Percentiles rank a stretch among this genome's conserved stretches.
Evolutionary conservation across 352 stramenopile species (phyloP).

Genomic region (Phytopythium aichiense): DNA sequence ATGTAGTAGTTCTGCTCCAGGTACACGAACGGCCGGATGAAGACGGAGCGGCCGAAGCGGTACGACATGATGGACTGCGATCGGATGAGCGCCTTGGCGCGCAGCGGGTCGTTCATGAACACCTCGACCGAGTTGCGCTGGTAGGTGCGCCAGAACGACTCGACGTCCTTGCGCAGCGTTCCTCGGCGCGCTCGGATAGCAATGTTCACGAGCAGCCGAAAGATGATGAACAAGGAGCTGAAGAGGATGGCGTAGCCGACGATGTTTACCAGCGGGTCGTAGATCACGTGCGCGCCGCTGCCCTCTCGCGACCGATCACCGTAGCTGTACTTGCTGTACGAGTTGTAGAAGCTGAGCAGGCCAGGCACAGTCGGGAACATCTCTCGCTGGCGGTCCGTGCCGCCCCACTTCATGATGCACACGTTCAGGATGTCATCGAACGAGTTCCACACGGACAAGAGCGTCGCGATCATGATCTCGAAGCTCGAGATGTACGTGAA

Average conservation of each 20-base stretch:
- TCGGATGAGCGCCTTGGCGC: slow-evolving; percentile 19
- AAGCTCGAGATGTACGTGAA: slow-evolving; percentile 18
- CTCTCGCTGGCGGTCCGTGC: slow-evolving; percentile 14
- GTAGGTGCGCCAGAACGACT: slow-evolving; percentile 17
- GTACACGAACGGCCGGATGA: slow-evolving; percentile 23
- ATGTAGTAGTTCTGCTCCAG: slow-evolving; percentile 26
- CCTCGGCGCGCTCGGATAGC: background rate
- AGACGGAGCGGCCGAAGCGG: slow-evolving; percentile 18
- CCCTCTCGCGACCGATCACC: slow-evolving; percentile 16
- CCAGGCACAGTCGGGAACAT: slow-evolving; percentile 9
- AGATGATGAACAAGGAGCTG: slow-evolving; percentile 7
- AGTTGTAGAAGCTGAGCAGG: slow-evolving; percentile 15
- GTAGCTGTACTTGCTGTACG: slow-evolving; percentile 19
- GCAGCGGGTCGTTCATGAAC: slow-evolving; percentile 19
- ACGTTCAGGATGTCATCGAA: slow-evolving; percentile 16
- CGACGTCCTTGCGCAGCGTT: slow-evolving; percentile 11
- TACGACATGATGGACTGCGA: slow-evolving; percentile 19
- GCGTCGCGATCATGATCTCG: slow-evolving; percentile 22
- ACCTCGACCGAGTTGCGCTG: slow-evolving; percentile 23
- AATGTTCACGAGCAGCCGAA: slow-evolving; percentile 9
- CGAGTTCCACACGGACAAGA: slow-evolving; percentile 14
- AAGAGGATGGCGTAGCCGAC: slow-evolving; percentile 14
- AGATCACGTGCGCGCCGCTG: slow-evolving; percentile 9
- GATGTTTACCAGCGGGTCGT: slow-evolving; percentile 15
- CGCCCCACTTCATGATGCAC: slow-evolving; percentile 12